These are phyloP conservation scores for Ganoderma leucocontextum DNA, from an alignment of 1,284 basidiomycete species.

Conservation along the genomic window DNA sequence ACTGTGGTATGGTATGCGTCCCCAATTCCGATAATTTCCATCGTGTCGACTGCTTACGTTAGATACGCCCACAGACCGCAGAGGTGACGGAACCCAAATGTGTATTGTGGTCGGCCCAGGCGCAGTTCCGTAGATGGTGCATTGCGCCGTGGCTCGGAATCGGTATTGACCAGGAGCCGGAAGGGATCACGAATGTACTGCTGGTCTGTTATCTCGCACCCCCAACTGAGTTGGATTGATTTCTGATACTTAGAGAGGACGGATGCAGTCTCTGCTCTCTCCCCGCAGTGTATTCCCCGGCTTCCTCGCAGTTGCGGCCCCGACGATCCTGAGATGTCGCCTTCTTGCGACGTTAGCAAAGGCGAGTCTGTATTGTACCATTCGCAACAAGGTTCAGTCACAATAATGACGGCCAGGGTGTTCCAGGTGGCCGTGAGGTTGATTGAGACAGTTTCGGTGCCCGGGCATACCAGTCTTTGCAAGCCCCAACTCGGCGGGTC, in stretches of 20 bases:
- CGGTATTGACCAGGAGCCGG: background rate
- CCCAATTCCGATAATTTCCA: background rate
- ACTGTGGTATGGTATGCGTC: background rate
- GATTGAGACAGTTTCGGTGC: background rate
- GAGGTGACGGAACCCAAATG: background rate
- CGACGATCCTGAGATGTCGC: constrained; percentile 4
- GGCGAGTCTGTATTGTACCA: background rate
- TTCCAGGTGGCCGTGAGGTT: background rate
- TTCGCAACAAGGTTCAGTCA: background rate
- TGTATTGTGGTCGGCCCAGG: background rate
- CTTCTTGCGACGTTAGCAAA: background rate
- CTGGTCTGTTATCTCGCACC: background rate
- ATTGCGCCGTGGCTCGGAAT: background rate
- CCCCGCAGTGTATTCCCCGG: background rate
- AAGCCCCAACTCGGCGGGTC: background rate
- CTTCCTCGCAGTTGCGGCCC: background rate
- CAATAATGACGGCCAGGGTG: background rate
- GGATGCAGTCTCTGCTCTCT: background rate
- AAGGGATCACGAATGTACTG: background rate
- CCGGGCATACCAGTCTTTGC: background rate
- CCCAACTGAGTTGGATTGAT: background rate
- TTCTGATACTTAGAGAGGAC: background rate
- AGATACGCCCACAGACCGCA: background rate
- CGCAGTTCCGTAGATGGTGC: background rate
- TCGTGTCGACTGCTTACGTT: background rate